Base-by-base conservation (phyloP, 2,329 filamentous ascomycete genomes). In the Penicillium paneum region DNA sequence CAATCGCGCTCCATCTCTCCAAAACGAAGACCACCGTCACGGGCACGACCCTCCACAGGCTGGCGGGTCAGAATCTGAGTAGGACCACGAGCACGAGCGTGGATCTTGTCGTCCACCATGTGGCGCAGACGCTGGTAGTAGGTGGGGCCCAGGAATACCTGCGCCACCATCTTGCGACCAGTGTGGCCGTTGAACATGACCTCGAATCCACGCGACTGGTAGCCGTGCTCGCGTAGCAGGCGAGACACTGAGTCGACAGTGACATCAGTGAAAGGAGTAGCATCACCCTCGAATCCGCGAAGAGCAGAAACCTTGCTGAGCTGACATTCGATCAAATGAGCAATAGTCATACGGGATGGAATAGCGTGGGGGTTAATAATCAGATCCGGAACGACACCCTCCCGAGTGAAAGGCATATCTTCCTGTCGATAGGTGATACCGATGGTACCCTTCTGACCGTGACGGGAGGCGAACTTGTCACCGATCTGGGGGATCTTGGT, bases 1-100 rank as follows among this genome's bases (percentile, higher is more conserved):
- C 94, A 99, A 84, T 99, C 95, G 79, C 95, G 93, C 78, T 99
- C 95, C 94, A 99, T 99, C 81, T 99, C 94, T 86, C 94, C 94
- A 85, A 99, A 99, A 72, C 95, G 93, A 41, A 99, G 83, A 80
- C 94, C 94, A 83, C 94, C 94, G 72, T 99, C 95, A 76, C 95
- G 83, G 3, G 94, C 94, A 84, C 95, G 90, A 88, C 94, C 94
- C 78, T 99, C 94, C 13, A 99, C 94, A 17, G 94, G 94, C 75
- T 99, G 94, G 54, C 95, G 83, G 3, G 94, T 99, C 78, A 99
- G 84, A 69, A 99, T 99, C 77, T 99, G 94, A 21, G 96, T 90
- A 0, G 94, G 94, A 34, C 95, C 94, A 72, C 94, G 88, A 13
- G 95, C 94, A 76, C 95, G 89, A n/a, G 94, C 95, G 78, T 99